A percentile compares a stretch with the other conserved stretches of the same genome.
Conservation (phyloP, 306 rosid species). For the Adenanthera pavonina region DNA sequence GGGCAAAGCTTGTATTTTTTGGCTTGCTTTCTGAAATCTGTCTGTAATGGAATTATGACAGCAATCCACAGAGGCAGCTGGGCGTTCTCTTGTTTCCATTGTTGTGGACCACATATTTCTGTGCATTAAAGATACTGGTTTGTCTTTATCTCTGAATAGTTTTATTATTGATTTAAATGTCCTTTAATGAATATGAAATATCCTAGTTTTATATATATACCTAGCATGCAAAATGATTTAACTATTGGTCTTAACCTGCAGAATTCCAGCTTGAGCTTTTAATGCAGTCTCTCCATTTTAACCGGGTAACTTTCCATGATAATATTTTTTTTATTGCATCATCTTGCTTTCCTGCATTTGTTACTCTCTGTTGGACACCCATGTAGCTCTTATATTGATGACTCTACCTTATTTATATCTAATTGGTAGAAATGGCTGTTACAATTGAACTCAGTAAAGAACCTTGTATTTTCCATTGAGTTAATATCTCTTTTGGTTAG, state of each 20-base stretch:
- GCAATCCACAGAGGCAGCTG: slow-evolving; percentile 87
- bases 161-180: slow-evolving; percentile 31
- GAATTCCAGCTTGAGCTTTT: slow-evolving; percentile 94
- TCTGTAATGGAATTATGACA: slow-evolving; percentile 53
- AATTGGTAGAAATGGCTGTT: slow-evolving; percentile 4
- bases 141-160: slow-evolving; percentile 31
- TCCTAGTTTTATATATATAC: slow-evolving; percentile 12
- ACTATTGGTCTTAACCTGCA: slow-evolving; percentile 58
- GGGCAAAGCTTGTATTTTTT: slow-evolving; percentile 4
- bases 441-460: slow-evolving; percentile 14
- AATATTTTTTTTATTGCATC: not conserved
- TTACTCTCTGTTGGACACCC: slow-evolving; percentile 6
- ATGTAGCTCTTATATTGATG: slow-evolving; percentile 13
- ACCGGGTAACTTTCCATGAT: slow-evolving; percentile 72
- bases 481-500: not conserved
- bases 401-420: slow-evolving; percentile 9
- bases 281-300: slow-evolving; percentile 90
- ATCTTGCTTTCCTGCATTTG: slow-evolving; percentile 1
- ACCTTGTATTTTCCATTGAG: slow-evolving; percentile 9
- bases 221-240: slow-evolving; percentile 37
- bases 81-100: slow-evolving; percentile 78
- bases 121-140: slow-evolving; percentile 91
- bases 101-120: slow-evolving; percentile 94
- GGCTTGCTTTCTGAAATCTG: slow-evolving; percentile 41
- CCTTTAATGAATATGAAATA: slow-evolving; percentile 12